phyloP scores from a whole-genome alignment of 306 rosid genomes.

The Urtica urens region DNA sequence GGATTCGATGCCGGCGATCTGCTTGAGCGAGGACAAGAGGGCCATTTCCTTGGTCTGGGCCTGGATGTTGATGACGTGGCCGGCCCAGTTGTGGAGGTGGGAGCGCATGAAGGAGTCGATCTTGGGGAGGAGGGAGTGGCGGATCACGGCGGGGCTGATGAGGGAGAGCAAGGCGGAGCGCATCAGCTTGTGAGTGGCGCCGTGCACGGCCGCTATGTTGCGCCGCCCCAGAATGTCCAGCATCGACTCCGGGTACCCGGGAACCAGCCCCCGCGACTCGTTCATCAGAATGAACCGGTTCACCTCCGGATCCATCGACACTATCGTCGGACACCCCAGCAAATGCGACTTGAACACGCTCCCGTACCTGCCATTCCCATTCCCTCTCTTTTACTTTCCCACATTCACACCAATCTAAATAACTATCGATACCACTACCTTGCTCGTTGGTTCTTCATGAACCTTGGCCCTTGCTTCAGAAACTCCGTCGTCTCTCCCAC shows the following conservation, averaged over 20 bases:
- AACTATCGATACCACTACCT: too few relatives aligned
- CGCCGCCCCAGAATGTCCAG: slow-evolving; percentile 75
- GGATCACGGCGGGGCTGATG: slow-evolving; percentile 57
- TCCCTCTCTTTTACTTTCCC: too few relatives aligned
- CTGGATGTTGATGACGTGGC: slow-evolving; percentile 67
- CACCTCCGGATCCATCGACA: slow-evolving; percentile 91
- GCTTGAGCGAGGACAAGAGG: slow-evolving; percentile 64
- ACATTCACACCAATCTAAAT: too few relatives aligned
- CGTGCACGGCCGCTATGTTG: slow-evolving; percentile 95
- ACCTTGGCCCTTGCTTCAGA: slow-evolving; percentile 90
- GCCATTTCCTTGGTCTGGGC: slow-evolving; percentile 93
- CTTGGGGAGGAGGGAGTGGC: slow-evolving; percentile 62
- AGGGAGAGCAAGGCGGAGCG: slow-evolving; percentile 78
- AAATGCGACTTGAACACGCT: slow-evolving; percentile 93
- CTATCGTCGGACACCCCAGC: slow-evolving; percentile 90
- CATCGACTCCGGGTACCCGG: slow-evolving; percentile 97
- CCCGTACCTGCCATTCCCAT: slow-evolving; percentile 53
- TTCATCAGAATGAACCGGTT: slow-evolving; percentile 82
- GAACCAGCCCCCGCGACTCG: slow-evolving; percentile 88
- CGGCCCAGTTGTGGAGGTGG: slow-evolving; percentile 54
- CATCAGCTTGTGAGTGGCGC: slow-evolving; percentile 85
- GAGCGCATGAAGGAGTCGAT: slow-evolving; percentile 66
- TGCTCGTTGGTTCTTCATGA: slow-evolving; percentile 88
- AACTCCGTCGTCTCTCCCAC: slow-evolving; percentile 96
- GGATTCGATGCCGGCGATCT: slow-evolving; percentile 61